phyloP scores from a whole-genome alignment of 192 early-diverging fungal genomes.

The Gryganskiella cystojenkinii region DNA sequence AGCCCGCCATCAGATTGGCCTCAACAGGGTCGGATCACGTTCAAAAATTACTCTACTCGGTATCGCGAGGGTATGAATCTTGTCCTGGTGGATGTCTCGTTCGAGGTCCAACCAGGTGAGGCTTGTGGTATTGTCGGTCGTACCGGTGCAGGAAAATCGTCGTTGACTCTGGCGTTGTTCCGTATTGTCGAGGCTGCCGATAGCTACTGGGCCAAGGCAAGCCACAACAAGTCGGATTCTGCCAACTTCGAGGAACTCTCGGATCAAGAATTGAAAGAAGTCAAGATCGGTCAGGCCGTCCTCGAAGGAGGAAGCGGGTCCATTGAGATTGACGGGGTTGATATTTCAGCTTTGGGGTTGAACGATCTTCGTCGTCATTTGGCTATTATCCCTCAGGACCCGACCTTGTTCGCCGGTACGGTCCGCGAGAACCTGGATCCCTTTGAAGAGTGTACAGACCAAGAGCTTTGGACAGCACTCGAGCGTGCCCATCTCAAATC shows the following conservation, averaged over 20 bases:
- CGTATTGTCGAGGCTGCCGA: conserved; percentile 71
- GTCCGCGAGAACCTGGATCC: conserved; percentile 71
- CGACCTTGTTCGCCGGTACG: conserved; percentile 68
- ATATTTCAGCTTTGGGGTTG: conserved; percentile 66
- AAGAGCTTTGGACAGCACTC: conserved; percentile 60
- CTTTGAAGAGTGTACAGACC: conserved; percentile 57
- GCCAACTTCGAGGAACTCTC: not conserved
- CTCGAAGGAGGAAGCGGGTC: conserved; percentile 17
- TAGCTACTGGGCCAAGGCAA: conserved; percentile 18
- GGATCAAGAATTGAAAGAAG: not conserved
- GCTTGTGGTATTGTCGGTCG: conserved; percentile 70
- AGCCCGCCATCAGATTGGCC: conserved; percentile 56
- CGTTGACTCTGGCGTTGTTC: conserved; percentile 70
- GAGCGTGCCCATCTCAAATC: conserved; percentile 63
- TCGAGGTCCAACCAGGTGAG: conserved; percentile 63
- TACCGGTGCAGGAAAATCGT: conserved; percentile 76
- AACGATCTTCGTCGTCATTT: conserved; percentile 65
- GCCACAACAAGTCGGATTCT: conserved; percentile 4
- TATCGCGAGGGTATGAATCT: conserved; percentile 61
- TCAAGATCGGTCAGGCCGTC: not conserved
- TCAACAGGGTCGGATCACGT: conserved; percentile 57
- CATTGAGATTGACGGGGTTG: conserved; percentile 66
- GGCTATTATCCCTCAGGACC: conserved; percentile 80
- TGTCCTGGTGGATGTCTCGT: conserved; percentile 55
- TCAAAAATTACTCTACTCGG: conserved; percentile 61